A percentile compares a stretch with the other conserved stretches of the same genome.
phyloP scores from a whole-genome alignment of 768 basidiomycete genomes.

The Lepiota venenata region DNA sequence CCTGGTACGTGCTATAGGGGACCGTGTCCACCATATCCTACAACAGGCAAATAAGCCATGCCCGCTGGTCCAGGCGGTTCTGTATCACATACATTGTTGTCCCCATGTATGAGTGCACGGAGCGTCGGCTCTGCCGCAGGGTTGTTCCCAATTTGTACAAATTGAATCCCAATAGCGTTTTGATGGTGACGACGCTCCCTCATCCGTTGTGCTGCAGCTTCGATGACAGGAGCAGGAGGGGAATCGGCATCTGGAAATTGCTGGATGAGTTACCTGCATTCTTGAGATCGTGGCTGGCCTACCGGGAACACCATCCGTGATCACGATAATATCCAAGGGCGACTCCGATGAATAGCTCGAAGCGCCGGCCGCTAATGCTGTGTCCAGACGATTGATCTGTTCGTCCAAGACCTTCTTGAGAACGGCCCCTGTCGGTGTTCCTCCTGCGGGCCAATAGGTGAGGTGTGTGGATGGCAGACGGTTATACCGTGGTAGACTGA shows the following conservation, averaged over 20 bases:
- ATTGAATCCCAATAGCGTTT: constrained; percentile 29
- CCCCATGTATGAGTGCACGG: constrained; percentile 22
- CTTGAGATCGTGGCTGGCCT: not conserved
- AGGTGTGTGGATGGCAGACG: not conserved
- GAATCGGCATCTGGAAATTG: not conserved
- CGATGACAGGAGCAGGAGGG: constrained; percentile 15
- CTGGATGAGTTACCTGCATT: not conserved
- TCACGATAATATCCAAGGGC: constrained; percentile 29
- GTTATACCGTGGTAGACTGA: not conserved
- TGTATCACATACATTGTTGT: constrained; percentile 20
- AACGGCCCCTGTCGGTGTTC: constrained; percentile 27
- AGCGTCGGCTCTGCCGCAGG: constrained; percentile 18
- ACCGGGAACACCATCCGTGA: constrained; percentile 31
- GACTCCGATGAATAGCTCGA: constrained; percentile 18
- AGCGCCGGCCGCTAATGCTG: constrained; percentile 8
- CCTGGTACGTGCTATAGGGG: constrained; percentile 13
- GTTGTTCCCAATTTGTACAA: constrained; percentile 32
- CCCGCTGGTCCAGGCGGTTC: no score
- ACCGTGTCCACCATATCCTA: constrained; percentile 32
- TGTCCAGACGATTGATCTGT: constrained; percentile 21
- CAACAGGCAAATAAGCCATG: not conserved
- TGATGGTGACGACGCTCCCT: constrained; percentile 25
- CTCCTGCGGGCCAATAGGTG: constrained; percentile 13
- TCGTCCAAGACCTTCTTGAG: constrained; percentile 15
- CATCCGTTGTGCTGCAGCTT: constrained; percentile 20